phyloP scores from a whole-genome alignment of 495 filamentous ascomycete genomes.

The Aspergillus taichungensis region DNA sequence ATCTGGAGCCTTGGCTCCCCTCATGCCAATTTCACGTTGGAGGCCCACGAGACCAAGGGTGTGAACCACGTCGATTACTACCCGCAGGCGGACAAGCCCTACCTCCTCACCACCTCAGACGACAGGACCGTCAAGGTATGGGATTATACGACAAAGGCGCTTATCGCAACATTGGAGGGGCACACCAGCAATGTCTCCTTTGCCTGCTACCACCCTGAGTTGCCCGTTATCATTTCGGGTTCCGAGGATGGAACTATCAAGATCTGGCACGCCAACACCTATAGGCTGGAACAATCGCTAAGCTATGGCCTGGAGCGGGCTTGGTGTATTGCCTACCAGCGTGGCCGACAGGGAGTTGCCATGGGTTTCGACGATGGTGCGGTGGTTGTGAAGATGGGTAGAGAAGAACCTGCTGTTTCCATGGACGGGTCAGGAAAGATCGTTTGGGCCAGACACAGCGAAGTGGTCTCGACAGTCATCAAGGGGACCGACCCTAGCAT shows the following conservation, averaged over 20 bases:
- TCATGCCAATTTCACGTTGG: constrained; percentile 88
- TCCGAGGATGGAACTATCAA: constrained; percentile 97
- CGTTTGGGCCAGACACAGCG: constrained; percentile 89
- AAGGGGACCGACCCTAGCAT: constrained; percentile 76
- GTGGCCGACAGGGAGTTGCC: constrained; percentile 84
- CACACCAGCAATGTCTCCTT: constrained; percentile 99
- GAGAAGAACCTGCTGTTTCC: constrained; percentile 93
- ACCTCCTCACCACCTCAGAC: constrained; percentile 92
- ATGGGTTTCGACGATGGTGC: constrained; percentile 98
- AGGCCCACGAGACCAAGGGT: constrained; percentile 96
- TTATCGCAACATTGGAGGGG: constrained; percentile 93
- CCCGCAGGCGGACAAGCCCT: constrained; percentile 91
- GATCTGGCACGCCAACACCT: constrained; percentile 98
- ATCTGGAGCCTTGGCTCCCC: constrained; percentile 92
- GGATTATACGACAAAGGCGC: constrained; percentile 97
- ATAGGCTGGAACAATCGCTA: constrained; percentile 87
- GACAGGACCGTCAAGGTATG: constrained; percentile 92
- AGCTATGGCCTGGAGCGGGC: constrained; percentile 93
- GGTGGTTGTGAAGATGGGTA: constrained; percentile 93
- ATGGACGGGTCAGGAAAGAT: constrained; percentile 96
- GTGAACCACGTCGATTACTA: constrained; percentile 99
- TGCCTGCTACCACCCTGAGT: constrained; percentile 93
- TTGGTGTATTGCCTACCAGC: constrained; percentile 95
- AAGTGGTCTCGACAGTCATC: constrained; percentile 89
- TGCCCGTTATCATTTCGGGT: constrained; percentile 97